These are phyloP conservation scores for Cicer pinnatifidum DNA, from an alignment of 306 rosid genomes.

Conservation along the genomic window DNA sequence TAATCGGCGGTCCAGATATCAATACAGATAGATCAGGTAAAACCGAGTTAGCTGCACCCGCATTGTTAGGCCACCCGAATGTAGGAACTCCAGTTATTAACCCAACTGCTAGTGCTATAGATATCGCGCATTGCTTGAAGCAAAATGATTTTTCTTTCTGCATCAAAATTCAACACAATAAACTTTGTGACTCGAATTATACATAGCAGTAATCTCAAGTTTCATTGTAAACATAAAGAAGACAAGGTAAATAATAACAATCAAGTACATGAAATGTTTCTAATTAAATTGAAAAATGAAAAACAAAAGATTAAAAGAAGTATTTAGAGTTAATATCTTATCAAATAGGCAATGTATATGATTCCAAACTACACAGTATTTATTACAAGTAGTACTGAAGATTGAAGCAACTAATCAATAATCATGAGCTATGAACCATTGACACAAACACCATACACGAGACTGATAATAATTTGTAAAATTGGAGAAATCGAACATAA, in stretches of 20 bases:
- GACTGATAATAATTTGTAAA: too few relatives aligned
- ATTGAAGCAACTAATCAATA: conserved; percentile 31
- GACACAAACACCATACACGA: too few relatives aligned
- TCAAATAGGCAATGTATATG: conserved; percentile 24
- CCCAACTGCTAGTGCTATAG: conserved; percentile 78
- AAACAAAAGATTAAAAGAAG: background rate
- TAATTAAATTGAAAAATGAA: background rate
- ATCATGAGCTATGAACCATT: too few relatives aligned
- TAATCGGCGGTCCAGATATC: conserved; percentile 95
- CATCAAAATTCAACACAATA: conserved; percentile 44
- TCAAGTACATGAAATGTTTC: background rate
- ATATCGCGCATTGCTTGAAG: conserved; percentile 74
- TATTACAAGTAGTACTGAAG: background rate
- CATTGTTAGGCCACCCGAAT: conserved; percentile 57
- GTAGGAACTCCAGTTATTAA: conserved; percentile 85
- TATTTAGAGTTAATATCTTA: background rate
- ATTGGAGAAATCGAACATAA: too few relatives aligned
- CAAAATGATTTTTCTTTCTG: conserved; percentile 68
- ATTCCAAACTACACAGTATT: conserved; percentile 9
- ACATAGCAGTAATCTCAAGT: conserved; percentile 34
- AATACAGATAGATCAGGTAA: conserved; percentile 78
- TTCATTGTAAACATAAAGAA: conserved; percentile 3
- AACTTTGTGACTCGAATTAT: conserved; percentile 12
- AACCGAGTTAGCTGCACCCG: conserved; percentile 66
- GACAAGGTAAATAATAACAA: background rate